A percentile compares a stretch with the other conserved stretches of the same genome.
phyloP scores from a whole-genome alignment of 345 rosid species.

The Salix dunnii region DNA sequence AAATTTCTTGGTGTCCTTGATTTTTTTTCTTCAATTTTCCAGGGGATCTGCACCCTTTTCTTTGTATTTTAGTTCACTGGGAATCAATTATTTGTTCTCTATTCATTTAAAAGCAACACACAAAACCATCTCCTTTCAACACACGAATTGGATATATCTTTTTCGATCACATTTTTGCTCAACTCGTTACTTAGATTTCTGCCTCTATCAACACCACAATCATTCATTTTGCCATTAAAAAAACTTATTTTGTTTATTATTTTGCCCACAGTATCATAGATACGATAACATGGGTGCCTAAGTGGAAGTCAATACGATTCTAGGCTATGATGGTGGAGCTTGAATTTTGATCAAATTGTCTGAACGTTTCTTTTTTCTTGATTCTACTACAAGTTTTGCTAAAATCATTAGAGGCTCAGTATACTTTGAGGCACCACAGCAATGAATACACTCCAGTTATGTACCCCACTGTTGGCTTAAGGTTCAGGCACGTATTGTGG shows the following conservation, averaged over 20 bases:
- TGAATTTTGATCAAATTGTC: not conserved
- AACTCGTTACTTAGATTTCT: not conserved
- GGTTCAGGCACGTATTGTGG: too few species aligned
- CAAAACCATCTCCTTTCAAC: not conserved
- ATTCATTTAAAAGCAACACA: slow-evolving; percentile 1
- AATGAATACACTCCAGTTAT: not conserved
- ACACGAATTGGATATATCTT: not conserved
- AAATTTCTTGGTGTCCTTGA: slow-evolving; percentile 5
- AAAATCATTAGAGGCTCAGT: not conserved
- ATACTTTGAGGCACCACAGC: not conserved
- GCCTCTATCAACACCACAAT: not conserved
- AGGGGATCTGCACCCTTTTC: not conserved
- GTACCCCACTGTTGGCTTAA: not conserved
- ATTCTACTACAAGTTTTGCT: not conserved
- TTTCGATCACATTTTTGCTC: not conserved
- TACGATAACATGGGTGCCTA: not conserved
- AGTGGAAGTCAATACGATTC: not conserved
- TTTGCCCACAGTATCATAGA: not conserved
- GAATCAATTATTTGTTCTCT: slow-evolving; percentile 9
- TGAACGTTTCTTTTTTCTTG: not conserved
- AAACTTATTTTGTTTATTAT: not conserved
- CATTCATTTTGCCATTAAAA: not conserved
- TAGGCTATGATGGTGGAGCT: not conserved
- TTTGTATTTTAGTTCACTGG: slow-evolving; percentile 5
- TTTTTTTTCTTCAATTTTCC: not conserved